Conservation (phyloP, 495 filamentous ascomycete genomes). For the Trichoderma parareesei region DNA sequence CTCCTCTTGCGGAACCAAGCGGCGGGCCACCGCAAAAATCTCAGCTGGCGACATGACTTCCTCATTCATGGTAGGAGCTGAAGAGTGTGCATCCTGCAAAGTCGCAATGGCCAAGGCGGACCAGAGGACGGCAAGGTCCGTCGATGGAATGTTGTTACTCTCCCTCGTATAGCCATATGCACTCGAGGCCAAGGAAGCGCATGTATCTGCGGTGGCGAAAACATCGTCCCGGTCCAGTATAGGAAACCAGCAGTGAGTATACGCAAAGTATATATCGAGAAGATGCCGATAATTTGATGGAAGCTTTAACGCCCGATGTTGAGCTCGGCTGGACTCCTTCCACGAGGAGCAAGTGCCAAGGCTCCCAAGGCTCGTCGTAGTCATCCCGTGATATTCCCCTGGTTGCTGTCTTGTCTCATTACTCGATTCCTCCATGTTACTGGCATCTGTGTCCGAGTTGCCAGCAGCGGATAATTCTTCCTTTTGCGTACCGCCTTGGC, state of each 20-base stretch:
- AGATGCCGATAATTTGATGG: slow-evolving; percentile 56
- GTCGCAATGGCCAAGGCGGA: slow-evolving; percentile 49
- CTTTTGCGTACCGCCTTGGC: slow-evolving; percentile 28
- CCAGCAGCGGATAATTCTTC: neutral
- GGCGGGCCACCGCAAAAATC: slow-evolving; percentile 51
- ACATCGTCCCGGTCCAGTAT: slow-evolving; percentile 63
- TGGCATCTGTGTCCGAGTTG: slow-evolving; percentile 22
- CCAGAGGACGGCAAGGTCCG: slow-evolving; percentile 53
- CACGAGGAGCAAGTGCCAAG: neutral
- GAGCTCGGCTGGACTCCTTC: slow-evolving; percentile 11
- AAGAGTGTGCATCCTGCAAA: slow-evolving; percentile 29
- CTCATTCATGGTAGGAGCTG: neutral
- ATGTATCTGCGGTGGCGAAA: slow-evolving; percentile 37
- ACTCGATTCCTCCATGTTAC: slow-evolving; percentile 17
- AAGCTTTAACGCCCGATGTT: slow-evolving; percentile 31
- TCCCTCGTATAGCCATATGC: neutral
- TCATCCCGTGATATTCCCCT: neutral
- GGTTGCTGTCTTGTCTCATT: neutral
- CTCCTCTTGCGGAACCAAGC: slow-evolving; percentile 50
- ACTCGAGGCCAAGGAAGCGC: slow-evolving; percentile 25
- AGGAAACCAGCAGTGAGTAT: slow-evolving; percentile 66
- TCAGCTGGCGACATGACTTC: slow-evolving; percentile 24
- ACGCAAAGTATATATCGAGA: slow-evolving; percentile 64
- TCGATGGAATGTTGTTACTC: neutral
- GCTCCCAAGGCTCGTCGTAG: neutral